Conservation (phyloP, 495 filamentous ascomycete species). For the Baudoinia panamericana region DNA sequence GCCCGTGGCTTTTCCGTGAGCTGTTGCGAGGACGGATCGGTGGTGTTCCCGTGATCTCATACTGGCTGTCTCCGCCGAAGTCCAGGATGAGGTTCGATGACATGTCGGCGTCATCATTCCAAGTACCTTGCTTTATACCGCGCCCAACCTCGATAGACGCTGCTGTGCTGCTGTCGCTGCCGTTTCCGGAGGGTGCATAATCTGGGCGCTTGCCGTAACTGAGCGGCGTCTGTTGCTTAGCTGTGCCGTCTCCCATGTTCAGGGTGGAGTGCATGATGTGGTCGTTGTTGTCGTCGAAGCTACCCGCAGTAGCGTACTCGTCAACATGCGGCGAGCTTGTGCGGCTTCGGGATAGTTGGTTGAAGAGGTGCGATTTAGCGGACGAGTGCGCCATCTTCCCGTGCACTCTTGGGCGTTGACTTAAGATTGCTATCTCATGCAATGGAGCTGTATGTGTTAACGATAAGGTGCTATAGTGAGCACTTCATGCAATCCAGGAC, state of each 20-base stretch:
- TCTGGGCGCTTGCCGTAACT: slow-evolving; percentile 3
- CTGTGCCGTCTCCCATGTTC: slow-evolving; percentile 5
- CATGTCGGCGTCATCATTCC: slow-evolving; percentile 8
- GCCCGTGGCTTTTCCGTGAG: slow-evolving; percentile 18
- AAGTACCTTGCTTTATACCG: slow-evolving; percentile 21
- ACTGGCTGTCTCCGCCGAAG: slow-evolving; percentile 24
- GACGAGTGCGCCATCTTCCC: slow-evolving; percentile 5
- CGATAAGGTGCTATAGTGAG: too few species aligned
- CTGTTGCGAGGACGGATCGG: slow-evolving; percentile 11
- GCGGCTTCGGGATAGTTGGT: slow-evolving; percentile 4
- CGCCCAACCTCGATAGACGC: slow-evolving; percentile 28
- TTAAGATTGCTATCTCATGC: too few species aligned
- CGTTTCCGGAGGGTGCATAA: slow-evolving; percentile 7
- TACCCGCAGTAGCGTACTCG: slow-evolving; percentile 8
- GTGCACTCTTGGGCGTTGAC: too few species aligned
- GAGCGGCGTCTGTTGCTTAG: neutral
- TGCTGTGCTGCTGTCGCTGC: slow-evolving; percentile 14
- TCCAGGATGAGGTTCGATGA: slow-evolving; percentile 16
- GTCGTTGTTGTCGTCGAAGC: slow-evolving; percentile 12
- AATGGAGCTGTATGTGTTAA: too few species aligned
- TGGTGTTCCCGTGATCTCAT: slow-evolving; percentile 27
- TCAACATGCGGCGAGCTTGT: slow-evolving; percentile 11
- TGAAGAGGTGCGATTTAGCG: slow-evolving; percentile 12
- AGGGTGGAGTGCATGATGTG: slow-evolving; percentile 16
- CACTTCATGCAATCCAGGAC: too few species aligned